Evolutionary conservation across 345 rosid genomes (phyloP).

Genomic region (Populus simonii): DNA sequence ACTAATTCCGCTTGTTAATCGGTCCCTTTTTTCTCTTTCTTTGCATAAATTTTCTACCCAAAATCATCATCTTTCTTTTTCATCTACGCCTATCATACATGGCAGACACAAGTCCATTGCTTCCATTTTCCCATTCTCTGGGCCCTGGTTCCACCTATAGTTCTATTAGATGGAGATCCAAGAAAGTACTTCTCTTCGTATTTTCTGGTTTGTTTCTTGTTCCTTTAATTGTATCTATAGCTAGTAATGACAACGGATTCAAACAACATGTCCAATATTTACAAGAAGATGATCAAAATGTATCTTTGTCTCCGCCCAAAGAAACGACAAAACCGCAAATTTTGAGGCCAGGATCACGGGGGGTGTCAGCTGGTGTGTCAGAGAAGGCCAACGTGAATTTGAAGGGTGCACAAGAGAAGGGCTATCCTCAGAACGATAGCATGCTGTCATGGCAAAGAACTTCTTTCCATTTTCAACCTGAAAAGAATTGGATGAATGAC

Average conservation of each 20-base stretch:
- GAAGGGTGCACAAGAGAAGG: constrained; percentile 11
- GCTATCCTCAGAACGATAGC: constrained; percentile 68
- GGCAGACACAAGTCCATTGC: too few relatives aligned
- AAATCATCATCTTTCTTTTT: too few relatives aligned
- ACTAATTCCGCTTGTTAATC: too few relatives aligned
- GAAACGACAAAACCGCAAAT: neutral
- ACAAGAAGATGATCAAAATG: neutral
- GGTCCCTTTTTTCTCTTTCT: too few relatives aligned
- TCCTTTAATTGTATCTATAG: constrained; percentile 17
- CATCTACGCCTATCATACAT: too few relatives aligned
- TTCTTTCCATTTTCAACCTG: constrained; percentile 91
- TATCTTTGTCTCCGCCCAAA: neutral
- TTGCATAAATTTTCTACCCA: too few relatives aligned
- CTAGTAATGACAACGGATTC: neutral
- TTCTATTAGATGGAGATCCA: too few relatives aligned
- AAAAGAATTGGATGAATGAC: constrained; percentile 98
- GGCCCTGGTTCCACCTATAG: too few relatives aligned
- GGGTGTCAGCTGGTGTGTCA: constrained; percentile 61
- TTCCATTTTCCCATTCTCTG: too few relatives aligned
- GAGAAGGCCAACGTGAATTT: constrained; percentile 48
- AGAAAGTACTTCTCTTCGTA: too few relatives aligned
- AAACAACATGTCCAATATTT: neutral
- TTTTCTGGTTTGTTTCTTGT: too few relatives aligned
- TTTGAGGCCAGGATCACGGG: constrained; percentile 37
- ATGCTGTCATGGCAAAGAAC: constrained; percentile 91